Conservation (phyloP, 2,329 filamentous ascomycete genomes). For the Colletotrichum incanum region DNA sequence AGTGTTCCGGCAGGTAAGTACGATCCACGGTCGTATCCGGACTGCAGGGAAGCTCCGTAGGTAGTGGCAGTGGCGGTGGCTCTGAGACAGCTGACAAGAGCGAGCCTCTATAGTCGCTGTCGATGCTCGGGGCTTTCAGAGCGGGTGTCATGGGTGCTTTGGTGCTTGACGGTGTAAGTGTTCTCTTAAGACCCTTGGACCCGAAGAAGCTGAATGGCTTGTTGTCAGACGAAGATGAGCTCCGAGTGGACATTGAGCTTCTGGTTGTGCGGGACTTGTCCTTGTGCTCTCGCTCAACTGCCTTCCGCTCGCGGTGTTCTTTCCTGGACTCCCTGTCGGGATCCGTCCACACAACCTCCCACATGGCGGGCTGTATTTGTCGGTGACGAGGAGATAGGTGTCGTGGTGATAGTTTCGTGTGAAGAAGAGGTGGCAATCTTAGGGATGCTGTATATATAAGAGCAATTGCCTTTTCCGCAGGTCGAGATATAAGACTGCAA, state of each 20-base stretch:
- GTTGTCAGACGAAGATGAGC: slow-evolving; percentile 59
- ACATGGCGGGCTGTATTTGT: slow-evolving; percentile 60
- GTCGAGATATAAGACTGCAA: background rate
- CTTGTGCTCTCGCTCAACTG: slow-evolving; percentile 55
- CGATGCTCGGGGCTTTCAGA: slow-evolving; percentile 31
- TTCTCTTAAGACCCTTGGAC: slow-evolving; percentile 56
- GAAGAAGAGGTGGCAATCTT: background rate
- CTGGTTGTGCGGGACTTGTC: slow-evolving; percentile 51
- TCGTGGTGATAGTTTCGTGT: background rate
- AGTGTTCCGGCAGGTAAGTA: slow-evolving; percentile 26
- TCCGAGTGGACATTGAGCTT: slow-evolving; percentile 60
- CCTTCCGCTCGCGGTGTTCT: slow-evolving; percentile 67
- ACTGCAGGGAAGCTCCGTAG: slow-evolving; percentile 22
- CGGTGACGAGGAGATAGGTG: background rate
- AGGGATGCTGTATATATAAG: slow-evolving; percentile 17
- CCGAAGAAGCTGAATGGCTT: slow-evolving; percentile 63
- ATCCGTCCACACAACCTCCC: slow-evolving; percentile 73
- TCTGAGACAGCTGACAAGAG: slow-evolving; percentile 35
- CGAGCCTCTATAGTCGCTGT: slow-evolving; percentile 38
- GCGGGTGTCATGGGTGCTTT: slow-evolving; percentile 43
- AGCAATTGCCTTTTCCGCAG: background rate
- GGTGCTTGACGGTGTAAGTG: slow-evolving; percentile 45
- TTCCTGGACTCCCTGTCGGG: slow-evolving; percentile 68
- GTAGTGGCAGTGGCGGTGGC: slow-evolving; percentile 6
- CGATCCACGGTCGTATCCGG: slow-evolving; percentile 23